A percentile compares a stretch with the other conserved stretches of the same genome.
These are phyloP conservation scores for Neohortaea acidophila DNA, from an alignment of 495 filamentous ascomycete species.

Conservation along the genomic window DNA sequence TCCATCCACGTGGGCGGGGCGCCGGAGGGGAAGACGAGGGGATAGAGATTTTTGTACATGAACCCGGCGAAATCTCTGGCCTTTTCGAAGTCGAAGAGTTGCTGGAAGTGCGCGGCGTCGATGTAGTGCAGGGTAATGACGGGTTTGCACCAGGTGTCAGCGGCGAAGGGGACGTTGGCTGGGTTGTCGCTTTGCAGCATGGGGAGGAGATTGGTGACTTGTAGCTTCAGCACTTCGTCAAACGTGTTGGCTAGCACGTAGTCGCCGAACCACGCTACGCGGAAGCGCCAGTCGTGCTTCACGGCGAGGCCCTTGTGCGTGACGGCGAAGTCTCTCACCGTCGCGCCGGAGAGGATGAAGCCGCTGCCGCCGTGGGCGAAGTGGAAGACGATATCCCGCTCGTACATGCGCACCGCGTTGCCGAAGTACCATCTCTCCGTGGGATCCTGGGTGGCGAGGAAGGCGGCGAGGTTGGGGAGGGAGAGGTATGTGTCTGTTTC, in stretches of 20 bases:
- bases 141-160: conserved; percentile 16
- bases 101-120: conserved; percentile 1
- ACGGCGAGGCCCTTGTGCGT: neutral
- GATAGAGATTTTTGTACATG: conserved; percentile 7
- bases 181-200: conserved; percentile 13
- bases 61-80: neutral
- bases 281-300: neutral
- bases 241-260: conserved; percentile 11
- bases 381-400: conserved; percentile 2
- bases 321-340: conserved; percentile 25
- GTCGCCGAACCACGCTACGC: conserved; percentile 17
- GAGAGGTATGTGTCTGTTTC: conserved; percentile 52
- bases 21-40: neutral
- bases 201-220: conserved; percentile 5
- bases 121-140: conserved; percentile 14
- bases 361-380: conserved; percentile 43
- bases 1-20: conserved; percentile 1
- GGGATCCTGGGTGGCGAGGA: conserved; percentile 36
- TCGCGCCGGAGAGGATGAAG: conserved; percentile 36
- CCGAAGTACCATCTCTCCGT: conserved; percentile 38
- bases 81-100: conserved; percentile 11
- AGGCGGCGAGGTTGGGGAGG: conserved; percentile 42
- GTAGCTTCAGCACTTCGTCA: conserved; percentile 8
- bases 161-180: conserved; percentile 10
- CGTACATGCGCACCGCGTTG: conserved; percentile 21